A percentile compares a stretch with the other conserved stretches of the same genome.
phyloP scores from a whole-genome alignment of 2,329 filamentous ascomycete genomes.

The Chaetomiaceae sp. region DNA sequence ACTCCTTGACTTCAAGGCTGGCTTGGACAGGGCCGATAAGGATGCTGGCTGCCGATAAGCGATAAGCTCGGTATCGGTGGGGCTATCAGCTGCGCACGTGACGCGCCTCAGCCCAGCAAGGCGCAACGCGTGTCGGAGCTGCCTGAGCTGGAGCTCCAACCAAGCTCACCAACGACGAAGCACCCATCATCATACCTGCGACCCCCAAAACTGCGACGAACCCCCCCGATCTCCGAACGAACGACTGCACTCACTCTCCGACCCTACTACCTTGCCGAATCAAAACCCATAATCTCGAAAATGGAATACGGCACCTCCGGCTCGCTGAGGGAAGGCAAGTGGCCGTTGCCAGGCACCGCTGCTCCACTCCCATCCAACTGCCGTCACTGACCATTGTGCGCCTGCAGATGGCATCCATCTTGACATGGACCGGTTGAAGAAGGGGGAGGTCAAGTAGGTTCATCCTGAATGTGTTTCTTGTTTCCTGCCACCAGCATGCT shows the following conservation, averaged over 20 bases:
- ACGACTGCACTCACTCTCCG: conserved; percentile 4
- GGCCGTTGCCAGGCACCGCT: background rate
- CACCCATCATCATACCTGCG: background rate
- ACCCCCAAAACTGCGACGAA: background rate
- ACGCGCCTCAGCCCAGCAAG: conserved; percentile 16
- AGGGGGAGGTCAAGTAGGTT: conserved; percentile 94
- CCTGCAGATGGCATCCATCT: conserved; percentile 91
- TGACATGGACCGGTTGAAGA: conserved; percentile 98
- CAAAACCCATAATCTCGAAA: conserved; percentile 19
- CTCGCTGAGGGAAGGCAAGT: conserved; percentile 58
- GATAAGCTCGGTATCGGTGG: conserved; percentile 6
- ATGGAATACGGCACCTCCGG: conserved; percentile 64
- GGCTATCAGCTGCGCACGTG: conserved; percentile 21
- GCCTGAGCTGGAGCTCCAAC: conserved; percentile 26
- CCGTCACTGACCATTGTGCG: conserved; percentile 24
- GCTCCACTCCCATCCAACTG: conserved; percentile 13
- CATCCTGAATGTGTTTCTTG: background rate
- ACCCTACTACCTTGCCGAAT: conserved; percentile 24
- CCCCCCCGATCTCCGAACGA: conserved; percentile 2
- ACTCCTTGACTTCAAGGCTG: too few species aligned
- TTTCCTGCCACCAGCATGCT: conserved; percentile 19
- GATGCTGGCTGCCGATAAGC: conserved; percentile 5
- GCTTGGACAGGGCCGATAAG: background rate
- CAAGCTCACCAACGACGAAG: conserved; percentile 19
- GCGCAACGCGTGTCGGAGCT: conserved; percentile 27